Percentiles rank a stretch among this genome's conserved stretches.
Conservation (phyloP, 148 eudicot genomes). For the Vaccinium darrowii region DNA sequence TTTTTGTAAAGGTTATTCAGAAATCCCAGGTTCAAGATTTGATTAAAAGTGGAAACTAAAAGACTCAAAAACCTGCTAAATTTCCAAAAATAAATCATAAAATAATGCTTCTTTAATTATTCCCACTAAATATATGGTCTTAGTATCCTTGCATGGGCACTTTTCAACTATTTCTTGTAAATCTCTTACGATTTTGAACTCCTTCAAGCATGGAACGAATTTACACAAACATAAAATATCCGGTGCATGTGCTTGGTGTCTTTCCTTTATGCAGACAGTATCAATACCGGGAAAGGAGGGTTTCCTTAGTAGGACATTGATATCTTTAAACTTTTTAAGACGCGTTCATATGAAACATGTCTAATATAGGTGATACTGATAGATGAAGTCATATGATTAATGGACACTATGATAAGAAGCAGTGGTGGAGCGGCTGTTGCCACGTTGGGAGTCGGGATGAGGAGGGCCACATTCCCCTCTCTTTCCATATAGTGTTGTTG, state of each 20-base stretch:
- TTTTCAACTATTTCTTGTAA: not conserved
- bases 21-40: too few relatives aligned
- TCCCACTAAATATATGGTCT: not conserved
- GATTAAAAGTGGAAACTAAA: too few relatives aligned
- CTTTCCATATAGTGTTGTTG: not conserved
- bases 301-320: not conserved
- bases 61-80: not conserved
- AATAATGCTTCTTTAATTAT: too few relatives aligned
- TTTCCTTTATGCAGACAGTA: not conserved
- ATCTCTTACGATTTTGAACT: constrained; percentile 3
- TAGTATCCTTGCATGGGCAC: not conserved
- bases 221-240: not conserved
- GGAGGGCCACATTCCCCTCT: not conserved
- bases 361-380: not conserved
- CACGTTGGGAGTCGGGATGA: not conserved
- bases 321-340: not conserved
- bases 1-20: too few relatives aligned
- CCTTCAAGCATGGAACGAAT: not conserved
- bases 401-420: constrained; percentile 3
- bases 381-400: not conserved
- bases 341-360: not conserved
- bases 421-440: not conserved
- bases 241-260: not conserved
- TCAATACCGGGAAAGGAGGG: not conserved
- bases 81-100: too few relatives aligned